Base-by-base conservation (phyloP, 2,329 filamentous ascomycete species). In the Metarhizium brunneum region DNA sequence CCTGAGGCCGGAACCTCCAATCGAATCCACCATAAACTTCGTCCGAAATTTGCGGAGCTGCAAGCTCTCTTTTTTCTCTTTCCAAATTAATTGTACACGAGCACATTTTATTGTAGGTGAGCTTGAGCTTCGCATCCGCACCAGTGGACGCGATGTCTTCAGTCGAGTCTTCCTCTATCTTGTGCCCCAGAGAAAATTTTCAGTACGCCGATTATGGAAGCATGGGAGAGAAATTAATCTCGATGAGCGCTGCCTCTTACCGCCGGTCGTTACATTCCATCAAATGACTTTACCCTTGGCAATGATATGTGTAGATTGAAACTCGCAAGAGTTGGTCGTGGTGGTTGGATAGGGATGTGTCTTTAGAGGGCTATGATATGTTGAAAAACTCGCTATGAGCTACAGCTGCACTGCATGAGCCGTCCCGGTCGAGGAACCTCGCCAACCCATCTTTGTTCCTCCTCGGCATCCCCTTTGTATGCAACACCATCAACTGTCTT, bases 361-460 rank as follows among this genome's bases (percentile, higher is more conserved):
- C 20, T 11, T n/a, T 40, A 25, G 38, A 2, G 6, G 11, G 14
- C 14, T 16, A 40, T 40, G 38, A 40, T 13, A n/a, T 40, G 13
- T 40, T 5, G 14, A 40, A 7, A 11, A 5, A 40, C 10, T 11
- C 32, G 7, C 58, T 76, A 95, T 29, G 92, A 96, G 68, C 90
- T 96, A 72, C 94, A 99, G 68, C 90, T 95, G 70, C 94, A 97
- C 75, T 96, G 92, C 82, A 96, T 84, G 38, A 88, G 88, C 62
- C 90, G 82, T 71, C 85, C 84, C 49, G 78, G 78, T 67, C 81
- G 84, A 0, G 92, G 92, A 54, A 95, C 90, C 71, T 96, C 91
- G 2, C 88, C 87, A 62, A 86, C 90, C 76, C 90, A 95, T 59
- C 92, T 78, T 62, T 85, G 78, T 69, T 96, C 92, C 67, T 96